Conservation (phyloP, 2,329 filamentous ascomycete species). For the Arachnomyces sp. region DNA sequence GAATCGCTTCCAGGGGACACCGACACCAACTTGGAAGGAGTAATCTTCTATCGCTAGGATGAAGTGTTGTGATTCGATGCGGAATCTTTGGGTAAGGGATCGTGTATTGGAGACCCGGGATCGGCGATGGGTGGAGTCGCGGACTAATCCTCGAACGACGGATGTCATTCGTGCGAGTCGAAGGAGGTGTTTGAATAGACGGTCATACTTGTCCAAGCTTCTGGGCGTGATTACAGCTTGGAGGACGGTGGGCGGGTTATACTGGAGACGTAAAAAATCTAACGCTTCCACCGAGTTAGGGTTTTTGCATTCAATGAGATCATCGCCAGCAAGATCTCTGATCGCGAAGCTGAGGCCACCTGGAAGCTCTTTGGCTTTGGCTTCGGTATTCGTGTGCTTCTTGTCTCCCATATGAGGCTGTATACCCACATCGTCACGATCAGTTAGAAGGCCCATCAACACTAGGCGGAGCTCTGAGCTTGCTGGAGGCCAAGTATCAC, state of each 20-base stretch:
- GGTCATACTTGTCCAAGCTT: slow-evolving; percentile 71
- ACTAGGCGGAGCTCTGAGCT: slow-evolving; percentile 87
- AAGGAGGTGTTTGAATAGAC: slow-evolving; percentile 71
- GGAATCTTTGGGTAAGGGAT: slow-evolving; percentile 51
- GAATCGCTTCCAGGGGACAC: slow-evolving; percentile 63
- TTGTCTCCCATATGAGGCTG: slow-evolving; percentile 13
- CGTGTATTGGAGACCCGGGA: slow-evolving; percentile 23
- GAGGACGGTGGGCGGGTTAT: slow-evolving; percentile 65
- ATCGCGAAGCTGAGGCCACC: slow-evolving; percentile 75
- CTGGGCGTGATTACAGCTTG: slow-evolving; percentile 62
- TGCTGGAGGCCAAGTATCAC: slow-evolving; percentile 84
- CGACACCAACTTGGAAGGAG: slow-evolving; percentile 70
- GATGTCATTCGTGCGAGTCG: slow-evolving; percentile 71
- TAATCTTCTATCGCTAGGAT: slow-evolving; percentile 64
- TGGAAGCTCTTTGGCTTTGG: slow-evolving; percentile 43
- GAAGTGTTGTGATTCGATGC: slow-evolving; percentile 72
- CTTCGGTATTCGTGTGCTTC: slow-evolving; percentile 13
- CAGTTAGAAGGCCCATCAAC: slow-evolving; percentile 73
- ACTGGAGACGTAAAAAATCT: slow-evolving; percentile 86
- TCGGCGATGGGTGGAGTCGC: slow-evolving; percentile 40
- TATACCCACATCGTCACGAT: slow-evolving; percentile 51
- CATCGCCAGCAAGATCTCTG: slow-evolving; percentile 65
- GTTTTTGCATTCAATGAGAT: slow-evolving; percentile 76
- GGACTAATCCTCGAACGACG: slow-evolving; percentile 58
- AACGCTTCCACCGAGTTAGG: slow-evolving; percentile 74